Conservation (phyloP, 163 green algal species). For the Scenedesmus sp. region DNA sequence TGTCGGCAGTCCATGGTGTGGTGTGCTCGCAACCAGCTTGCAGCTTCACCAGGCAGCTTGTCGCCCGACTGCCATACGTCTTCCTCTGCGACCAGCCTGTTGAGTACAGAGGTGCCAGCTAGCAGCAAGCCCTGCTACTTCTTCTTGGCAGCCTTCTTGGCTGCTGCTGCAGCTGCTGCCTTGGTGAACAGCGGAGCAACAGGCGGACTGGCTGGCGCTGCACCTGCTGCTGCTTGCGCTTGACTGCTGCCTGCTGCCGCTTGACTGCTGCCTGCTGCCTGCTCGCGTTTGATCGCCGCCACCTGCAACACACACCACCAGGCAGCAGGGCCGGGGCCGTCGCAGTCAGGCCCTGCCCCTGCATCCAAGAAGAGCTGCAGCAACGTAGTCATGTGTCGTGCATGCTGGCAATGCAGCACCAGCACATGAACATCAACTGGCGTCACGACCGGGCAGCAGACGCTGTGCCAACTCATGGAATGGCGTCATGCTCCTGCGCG, state of each 20-base stretch:
- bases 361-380: no score
- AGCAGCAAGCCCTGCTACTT: background rate
- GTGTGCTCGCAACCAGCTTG: no score
- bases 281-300: background rate
- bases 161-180: slow-evolving; percentile 6
- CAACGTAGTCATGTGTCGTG: no score
- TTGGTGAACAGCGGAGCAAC: slow-evolving; percentile 32
- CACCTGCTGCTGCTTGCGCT: background rate
- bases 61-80: no score
- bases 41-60: no score
- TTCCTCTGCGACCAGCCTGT: background rate
- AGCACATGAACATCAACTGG: no score
- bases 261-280: slow-evolving; percentile 30
- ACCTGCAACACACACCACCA: background rate
- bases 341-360: background rate
- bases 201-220: background rate
- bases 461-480: no score
- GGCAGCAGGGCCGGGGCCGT: background rate
- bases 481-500: background rate
- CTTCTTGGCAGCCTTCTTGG: slow-evolving; percentile 17
- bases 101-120: background rate
- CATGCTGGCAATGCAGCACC: no score
- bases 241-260: background rate
- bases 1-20: no score
- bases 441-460: no score